phyloP scores from a whole-genome alignment of 352 stramenopile genomes.

The Aphanomyces cochlioides region DNA sequence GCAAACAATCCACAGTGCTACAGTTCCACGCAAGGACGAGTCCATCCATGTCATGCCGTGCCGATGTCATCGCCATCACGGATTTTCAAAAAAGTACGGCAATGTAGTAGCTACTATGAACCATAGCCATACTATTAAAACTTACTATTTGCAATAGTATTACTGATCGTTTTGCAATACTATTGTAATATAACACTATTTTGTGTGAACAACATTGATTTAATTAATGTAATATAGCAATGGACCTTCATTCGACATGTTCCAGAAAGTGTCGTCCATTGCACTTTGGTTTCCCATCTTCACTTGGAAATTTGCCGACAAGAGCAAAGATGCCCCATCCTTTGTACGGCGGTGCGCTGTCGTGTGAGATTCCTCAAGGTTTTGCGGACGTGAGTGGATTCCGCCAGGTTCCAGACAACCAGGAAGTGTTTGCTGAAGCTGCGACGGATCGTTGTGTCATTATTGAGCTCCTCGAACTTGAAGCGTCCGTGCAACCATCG shows the following conservation, averaged over 20 bases:
- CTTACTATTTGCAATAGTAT: no score
- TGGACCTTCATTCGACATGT: no score
- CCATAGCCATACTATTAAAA: no score
- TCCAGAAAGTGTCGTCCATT: no score
- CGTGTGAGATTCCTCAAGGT: constrained; percentile 60
- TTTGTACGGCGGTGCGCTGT: constrained; percentile 71
- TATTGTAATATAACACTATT: no score
- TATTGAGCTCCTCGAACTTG: constrained; percentile 73
- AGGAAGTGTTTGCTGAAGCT: constrained; percentile 83
- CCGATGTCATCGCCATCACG: background rate
- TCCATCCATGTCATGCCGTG: background rate
- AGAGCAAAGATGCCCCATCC: constrained; percentile 15
- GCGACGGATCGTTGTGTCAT: constrained; percentile 79
- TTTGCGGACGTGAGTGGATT: constrained; percentile 80
- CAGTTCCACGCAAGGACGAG: constrained; percentile 13
- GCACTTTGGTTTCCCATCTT: no score
- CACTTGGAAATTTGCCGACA: no score
- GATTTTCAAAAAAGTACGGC: no score
- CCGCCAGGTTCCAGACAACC: constrained; percentile 82
- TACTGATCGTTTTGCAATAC: no score
- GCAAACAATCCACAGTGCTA: constrained; percentile 13
- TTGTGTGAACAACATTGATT: no score
- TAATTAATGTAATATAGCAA: no score
- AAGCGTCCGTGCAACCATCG: constrained; percentile 44
- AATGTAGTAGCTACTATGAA: no score